These are phyloP conservation scores for Aspergillus intermedius DNA, from an alignment of 2,329 filamentous ascomycete genomes.

Conservation along the genomic window DNA sequence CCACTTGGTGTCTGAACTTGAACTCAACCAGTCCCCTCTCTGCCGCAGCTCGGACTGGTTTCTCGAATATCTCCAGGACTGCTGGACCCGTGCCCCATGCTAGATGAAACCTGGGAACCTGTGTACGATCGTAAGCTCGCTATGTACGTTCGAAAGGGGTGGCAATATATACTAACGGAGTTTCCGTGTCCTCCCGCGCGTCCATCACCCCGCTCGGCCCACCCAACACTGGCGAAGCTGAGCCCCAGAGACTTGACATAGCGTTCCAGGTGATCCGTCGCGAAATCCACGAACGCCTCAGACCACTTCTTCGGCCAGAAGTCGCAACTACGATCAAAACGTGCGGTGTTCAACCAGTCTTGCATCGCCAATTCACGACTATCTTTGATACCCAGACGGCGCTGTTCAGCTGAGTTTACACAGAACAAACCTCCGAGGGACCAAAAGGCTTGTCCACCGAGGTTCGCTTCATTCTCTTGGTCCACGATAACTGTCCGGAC, in stretches of 20 bases:
- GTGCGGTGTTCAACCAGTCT: slow-evolving; percentile 54
- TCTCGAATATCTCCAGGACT: slow-evolving; percentile 52
- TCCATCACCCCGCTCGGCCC: slow-evolving; percentile 57
- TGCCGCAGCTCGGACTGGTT: slow-evolving; percentile 50
- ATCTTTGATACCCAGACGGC: slow-evolving; percentile 54
- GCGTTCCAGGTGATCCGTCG: slow-evolving; percentile 51
- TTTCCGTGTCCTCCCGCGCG: slow-evolving; percentile 54
- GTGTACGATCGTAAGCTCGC: no score
- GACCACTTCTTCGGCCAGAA: slow-evolving; percentile 56
- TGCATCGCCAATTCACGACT: slow-evolving; percentile 51
- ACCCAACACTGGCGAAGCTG: slow-evolving; percentile 51
- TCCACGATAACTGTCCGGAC: no score
- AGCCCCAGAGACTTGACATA: slow-evolving; percentile 52
- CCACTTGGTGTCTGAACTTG: slow-evolving; percentile 52
- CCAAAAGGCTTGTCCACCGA: no score
- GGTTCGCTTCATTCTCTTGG: no score
- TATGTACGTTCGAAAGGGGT: no score
- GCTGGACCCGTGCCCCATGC: slow-evolving; percentile 58
- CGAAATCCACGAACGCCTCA: slow-evolving; percentile 59
- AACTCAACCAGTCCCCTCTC: slow-evolving; percentile 51
- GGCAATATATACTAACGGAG: slow-evolving; percentile 35
- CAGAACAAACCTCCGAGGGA: slow-evolving; percentile 57
- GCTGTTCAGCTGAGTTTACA: slow-evolving; percentile 53
- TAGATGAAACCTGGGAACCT: slow-evolving; percentile 52
- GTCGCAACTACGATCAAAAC: slow-evolving; percentile 53